Percentiles rank a stretch among this genome's conserved stretches.
These are phyloP conservation scores for Aspergillus arachidicola DNA, from an alignment of 2,329 filamentous ascomycete species.

Conservation along the genomic window DNA sequence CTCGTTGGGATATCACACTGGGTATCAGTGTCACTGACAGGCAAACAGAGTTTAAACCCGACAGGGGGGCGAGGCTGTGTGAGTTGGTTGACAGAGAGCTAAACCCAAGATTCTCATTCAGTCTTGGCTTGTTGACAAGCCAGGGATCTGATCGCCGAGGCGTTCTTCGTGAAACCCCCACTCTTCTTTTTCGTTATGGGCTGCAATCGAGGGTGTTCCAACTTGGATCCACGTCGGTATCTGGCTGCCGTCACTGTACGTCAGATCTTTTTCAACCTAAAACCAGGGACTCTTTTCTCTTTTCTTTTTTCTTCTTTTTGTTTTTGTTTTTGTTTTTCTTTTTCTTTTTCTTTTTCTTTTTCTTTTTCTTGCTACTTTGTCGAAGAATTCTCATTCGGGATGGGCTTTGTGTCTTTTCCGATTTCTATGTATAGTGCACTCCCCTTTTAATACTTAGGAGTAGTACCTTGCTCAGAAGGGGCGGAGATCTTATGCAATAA, in stretches of 20 bases:
- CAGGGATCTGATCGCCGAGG: constrained; percentile 25
- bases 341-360: not conserved
- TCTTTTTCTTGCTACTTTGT: not conserved
- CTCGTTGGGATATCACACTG: constrained; percentile 7
- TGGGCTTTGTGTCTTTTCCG: not conserved
- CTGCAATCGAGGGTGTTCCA: constrained; percentile 12
- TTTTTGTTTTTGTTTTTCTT: too few species aligned
- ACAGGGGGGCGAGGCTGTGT: constrained; percentile 5
- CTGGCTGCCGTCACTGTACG: constrained; percentile 10
- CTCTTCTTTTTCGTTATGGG: constrained; percentile 9
- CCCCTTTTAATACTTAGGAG: not conserved
- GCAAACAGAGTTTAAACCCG: constrained; percentile 5
- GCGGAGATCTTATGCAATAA: not conserved
- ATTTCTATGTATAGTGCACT: not conserved
- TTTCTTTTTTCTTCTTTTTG: not conserved
- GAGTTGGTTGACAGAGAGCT: constrained; percentile 11
- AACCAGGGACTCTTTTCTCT: not conserved
- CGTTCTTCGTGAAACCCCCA: constrained; percentile 19
- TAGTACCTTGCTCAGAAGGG: constrained; percentile 2
- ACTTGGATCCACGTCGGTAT: constrained; percentile 16
- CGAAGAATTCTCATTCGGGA: not conserved
- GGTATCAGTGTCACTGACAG: constrained; percentile 12
- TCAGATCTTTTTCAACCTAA: constrained; percentile 7
- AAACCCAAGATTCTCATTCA: not conserved
- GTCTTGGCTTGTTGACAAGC: constrained; percentile 15